phyloP scores from a whole-genome alignment of 1,139 yeast species.

The Pichia sp. region DNA sequence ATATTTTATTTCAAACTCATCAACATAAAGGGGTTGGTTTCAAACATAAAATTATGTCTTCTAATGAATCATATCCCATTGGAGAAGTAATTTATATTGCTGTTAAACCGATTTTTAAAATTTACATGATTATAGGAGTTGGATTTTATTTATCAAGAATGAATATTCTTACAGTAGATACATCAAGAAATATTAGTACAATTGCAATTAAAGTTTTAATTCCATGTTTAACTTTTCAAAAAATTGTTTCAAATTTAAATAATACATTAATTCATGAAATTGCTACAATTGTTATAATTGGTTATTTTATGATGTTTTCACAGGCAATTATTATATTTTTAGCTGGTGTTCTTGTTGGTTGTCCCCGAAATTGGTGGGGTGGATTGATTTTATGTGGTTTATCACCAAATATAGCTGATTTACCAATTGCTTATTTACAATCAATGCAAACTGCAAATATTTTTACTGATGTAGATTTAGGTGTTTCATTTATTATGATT shows the following conservation, averaged over 20 bases:
- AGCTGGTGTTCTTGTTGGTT: conserved; percentile 24
- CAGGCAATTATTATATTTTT: conserved; percentile 36
- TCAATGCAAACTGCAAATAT: conserved; percentile 56
- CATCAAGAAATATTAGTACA: conserved; percentile 67
- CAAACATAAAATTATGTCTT: neutral
- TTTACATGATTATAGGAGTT: conserved; percentile 64
- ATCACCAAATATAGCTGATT: conserved; percentile 75
- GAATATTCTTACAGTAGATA: conserved; percentile 65
- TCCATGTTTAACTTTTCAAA: conserved; percentile 76
- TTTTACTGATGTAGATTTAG: conserved; percentile 65
- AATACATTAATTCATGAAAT: conserved; percentile 68
- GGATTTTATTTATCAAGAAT: conserved; percentile 65
- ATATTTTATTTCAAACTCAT: too few species aligned
- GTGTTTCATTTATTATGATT: conserved; percentile 82
- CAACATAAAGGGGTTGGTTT: neutral
- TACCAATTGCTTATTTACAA: conserved; percentile 86
- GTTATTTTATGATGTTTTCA: conserved; percentile 52
- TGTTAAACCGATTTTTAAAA: conserved; percentile 82
- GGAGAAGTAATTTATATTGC: conserved; percentile 75
- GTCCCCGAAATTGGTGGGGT: conserved; percentile 74
- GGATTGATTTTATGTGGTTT: conserved; percentile 73
- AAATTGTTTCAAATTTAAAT: conserved; percentile 63
- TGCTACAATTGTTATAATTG: conserved; percentile 65
- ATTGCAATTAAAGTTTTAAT: conserved; percentile 64
- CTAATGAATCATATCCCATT: conserved; percentile 33